Evolutionary conservation across 306 rosid genomes (phyloP), one percentile per base, ranked within the genome.

Genomic region (Ziziphus jujuba): DNA sequence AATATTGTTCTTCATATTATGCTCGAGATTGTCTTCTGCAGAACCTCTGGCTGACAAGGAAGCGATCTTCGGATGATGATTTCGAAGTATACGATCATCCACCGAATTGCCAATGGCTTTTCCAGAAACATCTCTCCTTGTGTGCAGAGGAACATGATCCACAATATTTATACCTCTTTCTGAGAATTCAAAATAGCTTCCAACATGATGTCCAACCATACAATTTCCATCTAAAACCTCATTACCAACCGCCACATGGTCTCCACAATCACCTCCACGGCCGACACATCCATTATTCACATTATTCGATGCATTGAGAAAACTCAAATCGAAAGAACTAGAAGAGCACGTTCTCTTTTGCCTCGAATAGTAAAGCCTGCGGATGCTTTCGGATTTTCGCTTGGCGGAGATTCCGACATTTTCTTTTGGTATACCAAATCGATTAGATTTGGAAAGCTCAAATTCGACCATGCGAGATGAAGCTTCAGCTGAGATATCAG

Each of bases 381-480:
- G 85, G 28, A 88, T 35, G 56, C 84, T 86, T 11, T 64, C 76
- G 4, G 2, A 40, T 63, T 72, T 83, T 35, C 91, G 79, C 64
- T 84, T 86, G 16, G 61, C 60, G 4, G 73, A 24, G 49, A 35
- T 16, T 13, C 60, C 77, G 0, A 59, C 59, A 34, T 15, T 33
- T 3, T 56, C 67, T 49, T 36, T 83, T 31, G 62, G 67, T 47
- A 40, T 48, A 7, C 75, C 80, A 61, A 16, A 25, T 43, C 81
- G 76, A 13, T 52, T 36, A 19, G 69, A 22, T 75, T 57, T 83
- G 55, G 82, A 73, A 4, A 65, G 74, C 72, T 91, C 97, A 70
- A 84, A 81, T 8, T 67, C 77, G 33, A 65, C 49, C 93, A 91
- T 84, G 40, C 82, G 74, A 25, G 59, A 74, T 5, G 91, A 59